A percentile compares a stretch with the other conserved stretches of the same genome.
phyloP scores from a whole-genome alignment of 2,329 filamentous ascomycete genomes.

The Diplodia corticola region DNA sequence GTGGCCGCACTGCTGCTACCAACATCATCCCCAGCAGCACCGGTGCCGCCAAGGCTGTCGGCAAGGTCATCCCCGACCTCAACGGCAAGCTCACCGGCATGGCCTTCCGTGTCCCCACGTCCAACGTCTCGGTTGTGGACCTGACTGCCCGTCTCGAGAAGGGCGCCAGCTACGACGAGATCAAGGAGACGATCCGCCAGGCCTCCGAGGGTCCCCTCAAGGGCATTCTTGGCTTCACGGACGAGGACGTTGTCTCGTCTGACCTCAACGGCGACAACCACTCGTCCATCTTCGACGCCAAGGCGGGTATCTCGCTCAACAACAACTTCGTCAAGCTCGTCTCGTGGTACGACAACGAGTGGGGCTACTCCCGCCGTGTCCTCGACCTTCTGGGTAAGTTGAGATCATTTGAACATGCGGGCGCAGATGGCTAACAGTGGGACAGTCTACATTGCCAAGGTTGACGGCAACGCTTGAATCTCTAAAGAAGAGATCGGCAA shows the following conservation, averaged over 20 bases:
- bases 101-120: slow-evolving; percentile 97
- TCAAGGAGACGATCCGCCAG: slow-evolving; percentile 86
- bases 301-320: slow-evolving; percentile 98
- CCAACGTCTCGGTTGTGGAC: slow-evolving; percentile 99
- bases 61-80: slow-evolving; percentile 96
- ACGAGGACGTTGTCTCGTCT: slow-evolving; percentile 93
- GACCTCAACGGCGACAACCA: slow-evolving; percentile 89
- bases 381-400: slow-evolving; percentile 48
- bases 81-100: slow-evolving; percentile 99
- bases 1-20: slow-evolving; percentile 96
- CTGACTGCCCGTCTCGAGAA: slow-evolving; percentile 94
- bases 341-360: slow-evolving; percentile 99
- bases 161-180: slow-evolving; percentile 81
- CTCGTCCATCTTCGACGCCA: slow-evolving; percentile 99
- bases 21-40: slow-evolving; percentile 99
- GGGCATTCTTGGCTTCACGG: slow-evolving; percentile 93
- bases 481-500: slow-evolving; percentile 25
- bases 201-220: slow-evolving; percentile 81
- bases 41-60: slow-evolving; percentile 99
- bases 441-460: slow-evolving; percentile 43
- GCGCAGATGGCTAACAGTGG: background rate
- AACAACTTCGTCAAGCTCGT: slow-evolving; percentile 98
- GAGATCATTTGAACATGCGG: background rate
- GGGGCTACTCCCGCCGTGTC: slow-evolving; percentile 71
- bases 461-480: slow-evolving; percentile 46